Evolutionary conservation across 1,139 yeast species (phyloP), one percentile per base, ranked within the genome.

Genomic region (Sugiyamaella neomexicana): DNA sequence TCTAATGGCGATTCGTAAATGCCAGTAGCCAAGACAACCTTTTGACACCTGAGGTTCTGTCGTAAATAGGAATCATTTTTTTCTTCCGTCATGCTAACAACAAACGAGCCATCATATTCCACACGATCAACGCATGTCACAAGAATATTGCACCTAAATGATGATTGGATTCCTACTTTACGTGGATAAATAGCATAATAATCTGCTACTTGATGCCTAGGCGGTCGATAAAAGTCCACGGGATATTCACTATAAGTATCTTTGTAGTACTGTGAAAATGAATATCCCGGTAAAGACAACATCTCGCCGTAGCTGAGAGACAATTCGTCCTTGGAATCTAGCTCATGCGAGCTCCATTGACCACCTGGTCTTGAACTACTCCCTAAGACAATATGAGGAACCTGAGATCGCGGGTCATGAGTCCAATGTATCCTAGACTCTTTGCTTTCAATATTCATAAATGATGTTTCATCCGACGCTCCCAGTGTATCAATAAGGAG

Each of bases 221-320:
- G 51, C 0, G 74, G 74, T 12, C 74, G 65, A 15, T 58, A 58
- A 50, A 59, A 68, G 16, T 61, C 63, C 10, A 58, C 60, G 2
- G 63, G 56, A 2, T 52, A 36, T 13, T 43, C 40, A 10, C 59
- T 58, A 50, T 59, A 50, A n/a, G 29, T 50, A 8, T 54, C 57
- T 9, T 31, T 25, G 45, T 58, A 63, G 51, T 49, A 67, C 36
- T 68, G 62, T 0, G 70, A 53, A 44, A 70, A 68, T 3, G 71
- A 55, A 49, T 54, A 67, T 2, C 66, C 70, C 1, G 74, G 74
- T 38, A 71, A 52, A 12, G 72, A 67, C 29, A 71, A 61, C 71
- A 69, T 70, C 55, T 70, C 73, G 2, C 70, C 70, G 52, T 70
- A 71, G 51, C 72, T 67, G 44, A 71, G 58, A 3, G 65, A 64